Evolutionary conservation across 331 rosid species (phyloP).

Genomic region (Phaseolus coccineus): DNA sequence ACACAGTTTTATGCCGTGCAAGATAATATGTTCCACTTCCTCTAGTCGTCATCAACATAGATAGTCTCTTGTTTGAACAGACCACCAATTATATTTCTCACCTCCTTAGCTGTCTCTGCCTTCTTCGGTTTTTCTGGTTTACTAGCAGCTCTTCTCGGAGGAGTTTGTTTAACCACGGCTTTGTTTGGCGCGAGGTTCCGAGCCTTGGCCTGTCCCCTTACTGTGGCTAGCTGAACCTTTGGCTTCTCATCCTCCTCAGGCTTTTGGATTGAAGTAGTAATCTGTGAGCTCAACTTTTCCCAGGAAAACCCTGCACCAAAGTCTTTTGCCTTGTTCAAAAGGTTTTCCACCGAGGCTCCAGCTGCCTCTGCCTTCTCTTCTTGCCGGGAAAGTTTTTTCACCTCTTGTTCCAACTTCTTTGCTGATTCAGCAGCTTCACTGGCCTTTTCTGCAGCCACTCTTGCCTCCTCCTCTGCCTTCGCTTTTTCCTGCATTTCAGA

Average conservation of each 20-base stretch:
- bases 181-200: constrained; percentile 62
- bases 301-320: constrained; percentile 76
- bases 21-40: constrained; percentile 32
- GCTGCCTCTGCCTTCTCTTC: constrained; percentile 66
- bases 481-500: constrained; percentile 69
- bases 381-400: constrained; percentile 61
- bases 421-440: constrained; percentile 63
- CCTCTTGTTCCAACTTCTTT: constrained; percentile 70
- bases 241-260: constrained; percentile 59
- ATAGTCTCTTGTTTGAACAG: constrained; percentile 91
- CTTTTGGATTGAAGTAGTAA: constrained; percentile 57
- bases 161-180: constrained; percentile 62
- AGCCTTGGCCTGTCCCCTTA: constrained; percentile 93
- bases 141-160: constrained; percentile 30
- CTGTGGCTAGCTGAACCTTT: constrained; percentile 75
- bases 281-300: constrained; percentile 75
- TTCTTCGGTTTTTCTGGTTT: constrained; percentile 52
- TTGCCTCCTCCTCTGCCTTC: constrained; percentile 86
- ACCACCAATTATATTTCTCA: constrained; percentile 93
- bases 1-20: constrained; percentile 30
- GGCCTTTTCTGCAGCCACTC: constrained; percentile 62
- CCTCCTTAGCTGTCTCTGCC: constrained; percentile 49
- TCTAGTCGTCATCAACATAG: constrained; percentile 87
- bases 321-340: constrained; percentile 76
- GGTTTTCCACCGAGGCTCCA: constrained; percentile 60